Conservation (phyloP, 352 stramenopile genomes). For the Paralagenidium karlingii region DNA sequence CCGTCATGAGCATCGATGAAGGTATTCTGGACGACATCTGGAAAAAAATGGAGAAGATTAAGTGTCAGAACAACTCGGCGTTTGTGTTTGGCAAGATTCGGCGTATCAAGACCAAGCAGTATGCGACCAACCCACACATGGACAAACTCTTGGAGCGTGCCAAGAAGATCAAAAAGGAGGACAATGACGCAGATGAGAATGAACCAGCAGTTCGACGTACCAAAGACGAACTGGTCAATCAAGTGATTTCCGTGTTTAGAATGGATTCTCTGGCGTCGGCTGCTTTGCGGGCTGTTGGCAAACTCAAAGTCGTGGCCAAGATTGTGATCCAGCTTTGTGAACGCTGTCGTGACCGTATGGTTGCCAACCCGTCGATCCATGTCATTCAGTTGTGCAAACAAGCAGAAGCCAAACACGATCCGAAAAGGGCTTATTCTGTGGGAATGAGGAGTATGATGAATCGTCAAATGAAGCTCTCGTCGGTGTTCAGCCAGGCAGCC, state of each 20-base stretch:
- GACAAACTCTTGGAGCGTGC: conserved; percentile 37
- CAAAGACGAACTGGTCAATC: conserved; percentile 27
- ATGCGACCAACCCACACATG: conserved; percentile 43
- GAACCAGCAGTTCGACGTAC: too few species aligned
- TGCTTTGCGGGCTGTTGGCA: conserved; percentile 47
- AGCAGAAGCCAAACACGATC: conserved; percentile 48
- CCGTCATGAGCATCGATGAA: conserved; percentile 61
- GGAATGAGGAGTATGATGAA: conserved; percentile 82
- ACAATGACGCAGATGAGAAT: conserved; percentile 11
- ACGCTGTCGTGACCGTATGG: conserved; percentile 65
- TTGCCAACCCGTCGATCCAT: conserved; percentile 71
- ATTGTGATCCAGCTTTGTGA: conserved; percentile 69
- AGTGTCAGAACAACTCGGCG: conserved; percentile 46
- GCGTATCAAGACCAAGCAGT: conserved; percentile 48
- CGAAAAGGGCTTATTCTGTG: conserved; percentile 71
- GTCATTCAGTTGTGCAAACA: conserved; percentile 75
- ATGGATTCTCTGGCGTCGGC: conserved; percentile 70
- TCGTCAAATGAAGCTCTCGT: conserved; percentile 69
- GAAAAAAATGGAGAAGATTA: conserved; percentile 64
- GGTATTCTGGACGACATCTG: conserved; percentile 74
- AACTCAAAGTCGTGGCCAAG: conserved; percentile 40
- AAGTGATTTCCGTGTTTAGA: conserved; percentile 64
- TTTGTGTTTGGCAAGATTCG: conserved; percentile 67
- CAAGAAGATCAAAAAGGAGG: conserved; percentile 43
- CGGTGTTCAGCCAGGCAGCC: conserved; percentile 50